Evolutionary conservation across 2,329 filamentous ascomycete species (phyloP).

Genomic region (Pyricularia pennisetigena): DNA sequence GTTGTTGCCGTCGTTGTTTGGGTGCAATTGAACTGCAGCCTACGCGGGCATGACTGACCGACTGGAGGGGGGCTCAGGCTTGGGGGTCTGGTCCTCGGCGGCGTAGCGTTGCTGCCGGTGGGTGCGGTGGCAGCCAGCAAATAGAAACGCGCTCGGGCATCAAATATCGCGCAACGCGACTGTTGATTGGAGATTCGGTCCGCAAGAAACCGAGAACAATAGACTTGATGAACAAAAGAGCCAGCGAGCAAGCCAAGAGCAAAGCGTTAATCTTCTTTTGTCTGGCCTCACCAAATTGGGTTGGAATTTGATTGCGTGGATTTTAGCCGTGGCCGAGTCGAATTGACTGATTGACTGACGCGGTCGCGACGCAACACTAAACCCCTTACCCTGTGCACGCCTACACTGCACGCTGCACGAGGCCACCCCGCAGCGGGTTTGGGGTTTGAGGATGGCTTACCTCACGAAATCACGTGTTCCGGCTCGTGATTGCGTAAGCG

Average conservation of each 20-base stretch:
- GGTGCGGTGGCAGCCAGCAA: not conserved
- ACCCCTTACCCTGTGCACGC: not conserved
- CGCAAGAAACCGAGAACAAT: not conserved
- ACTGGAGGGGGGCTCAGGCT: not conserved
- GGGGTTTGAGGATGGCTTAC: not conserved
- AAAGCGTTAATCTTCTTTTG: not conserved
- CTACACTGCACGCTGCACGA: not conserved
- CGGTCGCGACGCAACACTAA: not conserved
- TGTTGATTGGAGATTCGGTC: not conserved
- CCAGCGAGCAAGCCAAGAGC: not conserved
- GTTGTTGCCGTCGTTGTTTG: not conserved
- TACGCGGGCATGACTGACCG: not conserved
- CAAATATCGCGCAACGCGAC: not conserved
- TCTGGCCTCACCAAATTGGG: not conserved
- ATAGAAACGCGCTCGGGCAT: not conserved
- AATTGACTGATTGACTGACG: not conserved
- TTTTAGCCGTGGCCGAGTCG: constrained; percentile 1
- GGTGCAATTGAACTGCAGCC: not conserved
- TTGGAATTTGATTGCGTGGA: not conserved
- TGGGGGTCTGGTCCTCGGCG: not conserved
- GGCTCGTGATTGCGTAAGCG: not conserved
- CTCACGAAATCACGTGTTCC: not conserved
- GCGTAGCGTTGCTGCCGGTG: not conserved
- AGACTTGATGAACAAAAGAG: not conserved
- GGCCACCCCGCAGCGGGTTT: not conserved